Conservation (phyloP, 1,284 basidiomycete species). For the Earliella scabrosa region DNA sequence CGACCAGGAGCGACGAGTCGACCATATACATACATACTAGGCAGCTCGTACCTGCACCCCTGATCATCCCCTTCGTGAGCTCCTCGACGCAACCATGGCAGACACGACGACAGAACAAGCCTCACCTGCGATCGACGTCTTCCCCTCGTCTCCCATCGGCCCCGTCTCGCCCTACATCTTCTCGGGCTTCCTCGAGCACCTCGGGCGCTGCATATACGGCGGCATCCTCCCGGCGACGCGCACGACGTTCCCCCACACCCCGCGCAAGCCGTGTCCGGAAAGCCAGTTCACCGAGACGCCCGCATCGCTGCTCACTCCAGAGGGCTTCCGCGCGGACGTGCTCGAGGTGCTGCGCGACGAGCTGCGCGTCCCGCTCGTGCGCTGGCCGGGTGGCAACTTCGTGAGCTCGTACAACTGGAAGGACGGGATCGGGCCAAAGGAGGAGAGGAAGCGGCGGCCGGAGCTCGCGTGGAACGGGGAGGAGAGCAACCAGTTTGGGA, state of each 20-base stretch:
- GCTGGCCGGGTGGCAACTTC: conserved; percentile 65
- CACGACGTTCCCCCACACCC: conserved; percentile 35
- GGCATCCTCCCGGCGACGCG: conserved; percentile 54
- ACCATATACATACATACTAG: too few relatives aligned
- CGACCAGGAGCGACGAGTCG: too few relatives aligned
- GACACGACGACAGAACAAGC: neutral
- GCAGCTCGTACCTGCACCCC: too few relatives aligned
- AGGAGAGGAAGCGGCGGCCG: conserved; percentile 54
- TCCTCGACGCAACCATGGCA: too few relatives aligned
- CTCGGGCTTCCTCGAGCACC: conserved; percentile 66
- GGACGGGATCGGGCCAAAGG: conserved; percentile 63
- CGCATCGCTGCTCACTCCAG: conserved; percentile 25
- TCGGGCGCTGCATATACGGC: conserved; percentile 67
- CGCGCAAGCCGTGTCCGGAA: conserved; percentile 32
- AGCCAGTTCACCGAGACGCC: conserved; percentile 32
- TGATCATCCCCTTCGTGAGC: too few relatives aligned
- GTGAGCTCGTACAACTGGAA: conserved; percentile 73
- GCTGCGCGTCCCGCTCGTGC: conserved; percentile 57
- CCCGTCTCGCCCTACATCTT: conserved; percentile 45
- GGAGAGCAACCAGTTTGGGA: conserved; percentile 70
- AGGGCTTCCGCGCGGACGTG: conserved; percentile 63
- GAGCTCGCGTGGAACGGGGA: conserved; percentile 71
- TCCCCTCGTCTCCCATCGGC: conserved; percentile 28
- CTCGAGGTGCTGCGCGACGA: conserved; percentile 52
- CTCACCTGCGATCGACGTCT: conserved; percentile 29